phyloP scores from a whole-genome alignment of 2,329 filamentous ascomycete genomes.

The Cercospora citrullina region DNA sequence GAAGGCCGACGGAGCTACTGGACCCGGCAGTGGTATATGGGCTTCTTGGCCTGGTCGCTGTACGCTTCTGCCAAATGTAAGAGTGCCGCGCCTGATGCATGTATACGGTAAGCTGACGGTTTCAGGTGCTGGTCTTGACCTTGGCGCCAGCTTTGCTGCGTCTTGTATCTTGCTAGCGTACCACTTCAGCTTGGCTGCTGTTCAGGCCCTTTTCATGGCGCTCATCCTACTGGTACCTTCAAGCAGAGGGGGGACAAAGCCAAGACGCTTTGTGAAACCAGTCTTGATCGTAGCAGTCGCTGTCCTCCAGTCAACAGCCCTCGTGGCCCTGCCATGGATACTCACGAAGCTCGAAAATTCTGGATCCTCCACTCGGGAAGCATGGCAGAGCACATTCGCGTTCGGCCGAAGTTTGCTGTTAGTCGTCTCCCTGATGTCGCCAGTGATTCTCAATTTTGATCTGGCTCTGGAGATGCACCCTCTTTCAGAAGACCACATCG shows the following conservation, averaged over 20 bases:
- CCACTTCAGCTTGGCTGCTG: slow-evolving; percentile 19
- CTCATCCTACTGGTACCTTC: slow-evolving; percentile 16
- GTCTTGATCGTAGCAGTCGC: neutral
- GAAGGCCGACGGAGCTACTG: slow-evolving; percentile 18
- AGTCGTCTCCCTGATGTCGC: slow-evolving; percentile 1
- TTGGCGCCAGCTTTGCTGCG: neutral
- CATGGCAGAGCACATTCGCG: slow-evolving; percentile 5
- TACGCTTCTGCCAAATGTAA: slow-evolving; percentile 24
- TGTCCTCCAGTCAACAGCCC: neutral
- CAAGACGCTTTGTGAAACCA: neutral
- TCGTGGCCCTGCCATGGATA: neutral
- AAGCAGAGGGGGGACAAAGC: neutral
- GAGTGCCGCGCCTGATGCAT: neutral
- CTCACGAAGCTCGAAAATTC: neutral
- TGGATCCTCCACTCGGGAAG: neutral
- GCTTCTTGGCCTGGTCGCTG: slow-evolving; percentile 22
- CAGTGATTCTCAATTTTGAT: neutral
- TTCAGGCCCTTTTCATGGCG: slow-evolving; percentile 25
- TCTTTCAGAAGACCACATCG: neutral
- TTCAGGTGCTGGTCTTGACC: slow-evolving; percentile 12
- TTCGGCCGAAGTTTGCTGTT: slow-evolving; percentile 5
- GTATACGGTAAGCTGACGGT: neutral
- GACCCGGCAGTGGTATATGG: slow-evolving; percentile 27
- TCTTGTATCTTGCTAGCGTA: slow-evolving; percentile 24
- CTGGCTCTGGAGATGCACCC: neutral